Evolutionary conservation across 2,329 filamentous ascomycete genomes (phyloP), one percentile per base, ranked within the genome.

Genomic region (Neopestalotiopsis sp.): DNA sequence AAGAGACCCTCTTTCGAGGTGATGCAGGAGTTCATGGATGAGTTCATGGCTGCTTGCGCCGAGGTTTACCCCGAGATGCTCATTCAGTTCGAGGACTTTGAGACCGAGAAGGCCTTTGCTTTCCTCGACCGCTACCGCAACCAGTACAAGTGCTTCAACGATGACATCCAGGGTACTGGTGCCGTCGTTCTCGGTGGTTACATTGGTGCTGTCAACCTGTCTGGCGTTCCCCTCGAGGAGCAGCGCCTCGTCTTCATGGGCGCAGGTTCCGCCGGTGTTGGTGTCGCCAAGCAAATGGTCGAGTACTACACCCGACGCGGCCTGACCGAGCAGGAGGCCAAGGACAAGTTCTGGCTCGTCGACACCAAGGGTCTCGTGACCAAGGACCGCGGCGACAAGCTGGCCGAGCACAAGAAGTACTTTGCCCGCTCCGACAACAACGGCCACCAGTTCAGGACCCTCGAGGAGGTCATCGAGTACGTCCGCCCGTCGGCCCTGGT

Each of bases 281-380:
- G 96, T 85, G 96, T 99, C 70, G 96, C 96, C 70, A 97, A 97
- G 87, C 96, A 98, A 85, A 92, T 99, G 72, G 94, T 97, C 68
- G 94, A 97, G 83, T 98, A 94, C 87, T 98, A 98, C 85, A 94
- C 95, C 77, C 93, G 94, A 74, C 93, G 95, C 75, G 96, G 96
- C 56, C 87, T 98, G 77, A 92, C 92, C 10, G 95, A 98, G 81
- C 90, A 94, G 76, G 91, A 94, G 72, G 96, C 96, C 68, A 91
- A 91, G 76, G 90, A 91, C 78, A 96, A 96, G 86, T 98, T 99
- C 89, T 98, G 92, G 90, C 93, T 99, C 62, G 95, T 98, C 70
- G 96, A 98, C 84, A 97, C 94, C 78, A 95, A 96, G 86, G 96
- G 96, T 75, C 91, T 99, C 28, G 95, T 99, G 66, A 97, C 96